Evolutionary conservation across 2,329 filamentous ascomycete species (phyloP).

Genomic region (Rutstroemia sp.): DNA sequence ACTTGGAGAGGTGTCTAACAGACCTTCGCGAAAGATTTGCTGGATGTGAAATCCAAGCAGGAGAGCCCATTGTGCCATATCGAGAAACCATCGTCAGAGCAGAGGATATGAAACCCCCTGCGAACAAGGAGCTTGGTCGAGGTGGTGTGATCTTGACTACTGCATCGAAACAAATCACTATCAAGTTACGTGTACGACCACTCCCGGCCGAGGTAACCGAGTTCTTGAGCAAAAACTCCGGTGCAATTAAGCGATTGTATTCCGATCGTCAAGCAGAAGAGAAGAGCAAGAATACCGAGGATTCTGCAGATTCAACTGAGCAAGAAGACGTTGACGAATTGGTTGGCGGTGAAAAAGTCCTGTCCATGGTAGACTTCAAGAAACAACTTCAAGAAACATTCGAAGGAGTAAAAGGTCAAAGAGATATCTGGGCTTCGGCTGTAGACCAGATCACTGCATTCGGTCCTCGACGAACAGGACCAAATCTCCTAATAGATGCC

Average conservation of each 20-base stretch:
- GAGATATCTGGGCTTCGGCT: slow-evolving; percentile 68
- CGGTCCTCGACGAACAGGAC: slow-evolving; percentile 75
- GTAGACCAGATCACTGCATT: slow-evolving; percentile 84
- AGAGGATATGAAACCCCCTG: slow-evolving; percentile 86
- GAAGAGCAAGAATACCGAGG: slow-evolving; percentile 24
- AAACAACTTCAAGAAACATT: slow-evolving; percentile 62
- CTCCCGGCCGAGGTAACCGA: slow-evolving; percentile 72
- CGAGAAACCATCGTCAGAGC: slow-evolving; percentile 83
- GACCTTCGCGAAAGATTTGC: slow-evolving; percentile 91
- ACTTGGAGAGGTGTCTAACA: slow-evolving; percentile 88
- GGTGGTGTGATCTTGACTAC: slow-evolving; percentile 71
- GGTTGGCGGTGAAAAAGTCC: slow-evolving; percentile 48
- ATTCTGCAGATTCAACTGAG: slow-evolving; percentile 22
- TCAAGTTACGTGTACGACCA: slow-evolving; percentile 71
- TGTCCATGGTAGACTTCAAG: slow-evolving; percentile 73
- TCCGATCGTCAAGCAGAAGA: slow-evolving; percentile 55
- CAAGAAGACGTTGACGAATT: slow-evolving; percentile 42
- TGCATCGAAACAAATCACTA: slow-evolving; percentile 75
- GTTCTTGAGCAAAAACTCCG: slow-evolving; percentile 73
- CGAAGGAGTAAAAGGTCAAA: slow-evolving; percentile 62
- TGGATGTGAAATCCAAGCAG: slow-evolving; percentile 87
- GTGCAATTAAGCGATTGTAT: slow-evolving; percentile 73
- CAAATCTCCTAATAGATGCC: slow-evolving; percentile 82
- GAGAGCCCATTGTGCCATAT: slow-evolving; percentile 91
- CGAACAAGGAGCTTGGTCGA: slow-evolving; percentile 76